phyloP scores from a whole-genome alignment of 768 basidiomycete genomes.

The Russula vinacea region DNA sequence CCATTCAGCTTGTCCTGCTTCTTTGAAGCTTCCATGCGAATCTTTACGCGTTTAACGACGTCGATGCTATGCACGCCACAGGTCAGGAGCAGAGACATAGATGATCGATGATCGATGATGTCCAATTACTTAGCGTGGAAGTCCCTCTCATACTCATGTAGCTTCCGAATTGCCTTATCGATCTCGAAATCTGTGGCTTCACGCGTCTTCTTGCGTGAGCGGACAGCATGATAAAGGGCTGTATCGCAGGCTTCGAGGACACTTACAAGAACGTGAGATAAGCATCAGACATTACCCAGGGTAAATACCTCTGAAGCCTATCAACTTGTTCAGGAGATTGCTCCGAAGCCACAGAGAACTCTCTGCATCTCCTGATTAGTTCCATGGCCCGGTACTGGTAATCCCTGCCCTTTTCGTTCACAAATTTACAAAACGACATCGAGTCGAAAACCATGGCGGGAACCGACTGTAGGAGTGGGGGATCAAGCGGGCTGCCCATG shows the following conservation, averaged over 20 bases:
- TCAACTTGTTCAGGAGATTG: neutral
- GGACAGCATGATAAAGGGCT: neutral
- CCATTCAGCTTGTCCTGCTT: neutral
- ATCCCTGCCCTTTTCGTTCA: neutral
- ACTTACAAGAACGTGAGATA: neutral
- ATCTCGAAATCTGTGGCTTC: neutral
- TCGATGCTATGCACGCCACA: neutral
- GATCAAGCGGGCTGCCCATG: neutral
- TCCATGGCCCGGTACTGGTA: slow-evolving; percentile 6
- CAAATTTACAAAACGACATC: neutral
- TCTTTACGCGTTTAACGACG: too few relatives aligned
- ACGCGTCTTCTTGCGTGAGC: neutral
- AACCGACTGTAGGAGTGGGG: neutral
- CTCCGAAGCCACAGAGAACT: neutral
- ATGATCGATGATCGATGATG: too few relatives aligned
- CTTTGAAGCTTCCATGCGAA: neutral
- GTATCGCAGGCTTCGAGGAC: neutral
- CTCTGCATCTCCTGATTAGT: slow-evolving; percentile 5
- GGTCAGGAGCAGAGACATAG: neutral
- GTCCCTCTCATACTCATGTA: neutral
- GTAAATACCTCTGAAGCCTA: neutral
- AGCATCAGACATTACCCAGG: neutral
- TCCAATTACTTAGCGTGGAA: neutral
- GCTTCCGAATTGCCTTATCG: neutral
- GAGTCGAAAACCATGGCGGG: neutral